A percentile compares a stretch with the other conserved stretches of the same genome.
Conservation (phyloP, 2,329 filamentous ascomycete genomes). For the Cercospora brassicicola region DNA sequence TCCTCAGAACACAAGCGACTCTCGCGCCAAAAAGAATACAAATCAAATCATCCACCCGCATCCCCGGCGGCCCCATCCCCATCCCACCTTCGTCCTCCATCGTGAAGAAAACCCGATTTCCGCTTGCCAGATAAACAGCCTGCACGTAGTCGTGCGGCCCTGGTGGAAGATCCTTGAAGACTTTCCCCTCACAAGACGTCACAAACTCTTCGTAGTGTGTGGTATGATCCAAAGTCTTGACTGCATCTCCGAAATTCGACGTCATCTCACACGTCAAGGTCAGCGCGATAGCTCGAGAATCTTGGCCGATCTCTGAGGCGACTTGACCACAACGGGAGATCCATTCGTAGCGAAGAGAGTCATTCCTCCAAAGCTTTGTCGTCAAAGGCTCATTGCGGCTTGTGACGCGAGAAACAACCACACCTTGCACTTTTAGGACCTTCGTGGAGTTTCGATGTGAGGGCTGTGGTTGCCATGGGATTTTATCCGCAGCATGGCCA, state of each 20-base stretch:
- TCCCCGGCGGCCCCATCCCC: not conserved
- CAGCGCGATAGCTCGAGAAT: not conserved
- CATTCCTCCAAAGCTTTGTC: not conserved
- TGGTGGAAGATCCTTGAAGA: not conserved
- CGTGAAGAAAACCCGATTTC: constrained; percentile 4
- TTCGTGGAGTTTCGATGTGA: not conserved
- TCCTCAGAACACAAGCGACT: not conserved
- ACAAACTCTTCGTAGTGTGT: not conserved
- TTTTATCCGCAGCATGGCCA: not conserved
- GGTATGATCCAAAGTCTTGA: not conserved
- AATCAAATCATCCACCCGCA: not conserved
- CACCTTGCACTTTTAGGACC: not conserved
- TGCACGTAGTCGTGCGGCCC: not conserved
- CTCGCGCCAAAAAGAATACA: not conserved
- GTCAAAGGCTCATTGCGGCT: not conserved
- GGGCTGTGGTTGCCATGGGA: not conserved
- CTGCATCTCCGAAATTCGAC: not conserved
- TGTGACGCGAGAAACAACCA: not conserved
- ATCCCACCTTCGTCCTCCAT: not conserved
- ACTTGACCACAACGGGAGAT: not conserved
- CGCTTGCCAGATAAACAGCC: not conserved
- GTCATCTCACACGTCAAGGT: constrained; percentile 2
- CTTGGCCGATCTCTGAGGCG: not conserved
- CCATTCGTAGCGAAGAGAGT: not conserved
- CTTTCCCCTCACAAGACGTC: not conserved